phyloP scores from a whole-genome alignment of 78 protist species.

The Dictyostelium capitatum region DNA sequence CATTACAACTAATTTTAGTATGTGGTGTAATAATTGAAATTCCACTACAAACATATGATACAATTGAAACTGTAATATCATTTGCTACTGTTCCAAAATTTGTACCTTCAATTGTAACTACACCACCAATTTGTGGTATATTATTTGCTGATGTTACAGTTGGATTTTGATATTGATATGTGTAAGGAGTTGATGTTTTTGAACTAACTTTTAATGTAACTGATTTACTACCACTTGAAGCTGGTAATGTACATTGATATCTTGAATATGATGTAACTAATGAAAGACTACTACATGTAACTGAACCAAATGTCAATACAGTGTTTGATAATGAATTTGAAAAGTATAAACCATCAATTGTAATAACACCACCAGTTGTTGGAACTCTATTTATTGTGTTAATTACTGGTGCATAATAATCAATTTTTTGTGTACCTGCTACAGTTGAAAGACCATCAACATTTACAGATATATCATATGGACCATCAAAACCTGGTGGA shows the following conservation, averaged over 20 bases:
- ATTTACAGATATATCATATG: background rate
- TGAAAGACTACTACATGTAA: background rate
- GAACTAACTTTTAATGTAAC: background rate
- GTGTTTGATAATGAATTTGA: background rate
- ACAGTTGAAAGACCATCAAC: constrained; percentile 2
- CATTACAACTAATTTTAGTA: background rate
- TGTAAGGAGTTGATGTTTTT: background rate
- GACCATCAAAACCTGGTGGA: constrained; percentile 56
- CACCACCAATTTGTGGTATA: background rate
- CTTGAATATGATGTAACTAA: background rate
- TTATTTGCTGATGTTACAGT: background rate
- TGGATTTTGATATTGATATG: background rate
- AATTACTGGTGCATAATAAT: constrained; percentile 19
- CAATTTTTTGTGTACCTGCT: background rate
- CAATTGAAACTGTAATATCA: background rate
- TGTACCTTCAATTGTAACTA: background rate
- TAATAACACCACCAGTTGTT: constrained; percentile 26
- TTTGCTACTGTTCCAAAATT: background rate
- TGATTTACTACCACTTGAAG: background rate
- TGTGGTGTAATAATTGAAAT: background rate
- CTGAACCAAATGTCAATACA: background rate
- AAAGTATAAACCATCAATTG: constrained; percentile 15
- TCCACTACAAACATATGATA: background rate
- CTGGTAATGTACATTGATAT: constrained; percentile 16
- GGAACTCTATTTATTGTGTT: background rate